phyloP scores from a whole-genome alignment of 2,329 filamentous ascomycete species.

The Colletotrichum musae region DNA sequence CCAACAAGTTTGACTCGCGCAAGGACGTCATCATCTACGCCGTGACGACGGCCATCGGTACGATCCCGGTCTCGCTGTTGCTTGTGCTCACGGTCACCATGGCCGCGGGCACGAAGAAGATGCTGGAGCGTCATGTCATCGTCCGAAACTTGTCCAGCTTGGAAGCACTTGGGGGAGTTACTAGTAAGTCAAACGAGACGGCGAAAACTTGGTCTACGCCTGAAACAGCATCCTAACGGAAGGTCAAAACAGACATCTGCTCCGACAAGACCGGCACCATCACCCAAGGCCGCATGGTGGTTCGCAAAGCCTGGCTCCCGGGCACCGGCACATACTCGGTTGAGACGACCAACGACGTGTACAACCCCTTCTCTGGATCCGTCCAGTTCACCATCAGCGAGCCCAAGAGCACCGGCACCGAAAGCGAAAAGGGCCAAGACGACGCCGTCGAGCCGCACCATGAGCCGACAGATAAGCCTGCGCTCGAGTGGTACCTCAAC shows the following conservation, averaged over 20 bases:
- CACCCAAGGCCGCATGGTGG: conserved; percentile 76
- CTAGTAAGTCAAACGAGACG: conserved; percentile 43
- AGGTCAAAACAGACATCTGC: conserved; percentile 57
- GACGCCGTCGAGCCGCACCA: conserved; percentile 45
- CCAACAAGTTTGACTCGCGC: conserved; percentile 69
- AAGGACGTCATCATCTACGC: conserved; percentile 73
- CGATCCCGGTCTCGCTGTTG: conserved; percentile 66
- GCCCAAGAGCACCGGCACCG: conserved; percentile 57
- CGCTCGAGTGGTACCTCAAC: conserved; percentile 68
- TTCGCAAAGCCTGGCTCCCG: conserved; percentile 71
- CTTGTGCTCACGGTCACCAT: conserved; percentile 73
- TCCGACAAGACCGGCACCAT: conserved; percentile 73
- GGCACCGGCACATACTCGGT: conserved; percentile 70
- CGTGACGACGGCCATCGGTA: conserved; percentile 63
- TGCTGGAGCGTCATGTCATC: conserved; percentile 68
- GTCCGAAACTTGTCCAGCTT: conserved; percentile 66
- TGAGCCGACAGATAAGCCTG: conserved; percentile 56
- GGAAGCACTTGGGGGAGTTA: conserved; percentile 74
- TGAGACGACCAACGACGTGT: conserved; percentile 66
- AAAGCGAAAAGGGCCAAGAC: conserved; percentile 44
- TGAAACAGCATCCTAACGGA: background rate
- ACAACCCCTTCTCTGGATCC: conserved; percentile 69
- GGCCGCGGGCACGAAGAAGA: conserved; percentile 66
- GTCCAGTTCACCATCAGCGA: conserved; percentile 56
- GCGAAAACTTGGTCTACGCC: background rate